Conservation (phyloP, 2,329 filamentous ascomycete species). For the Sporothrix globosa region DNA sequence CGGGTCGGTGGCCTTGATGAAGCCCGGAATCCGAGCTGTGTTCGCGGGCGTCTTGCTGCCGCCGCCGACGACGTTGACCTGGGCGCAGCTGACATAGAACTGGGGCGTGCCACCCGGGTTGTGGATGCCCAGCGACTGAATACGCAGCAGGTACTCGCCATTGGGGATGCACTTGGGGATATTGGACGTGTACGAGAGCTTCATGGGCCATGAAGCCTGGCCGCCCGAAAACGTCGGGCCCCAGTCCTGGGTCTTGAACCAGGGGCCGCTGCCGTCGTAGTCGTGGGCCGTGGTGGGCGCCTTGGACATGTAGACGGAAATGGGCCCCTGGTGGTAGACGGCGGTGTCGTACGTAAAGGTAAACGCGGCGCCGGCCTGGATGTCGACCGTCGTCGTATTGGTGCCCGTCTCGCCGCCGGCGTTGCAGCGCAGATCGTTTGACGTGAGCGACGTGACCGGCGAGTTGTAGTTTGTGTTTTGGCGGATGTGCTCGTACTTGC, state of each 20-base stretch:
- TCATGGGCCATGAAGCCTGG: constrained; percentile 44
- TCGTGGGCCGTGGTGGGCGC: constrained; percentile 44
- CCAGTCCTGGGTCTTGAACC: constrained; percentile 50
- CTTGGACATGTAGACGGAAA: constrained; percentile 50
- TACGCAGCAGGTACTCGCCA: constrained; percentile 63
- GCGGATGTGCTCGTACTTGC: constrained; percentile 48
- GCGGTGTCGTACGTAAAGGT: constrained; percentile 47
- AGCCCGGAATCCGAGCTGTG: constrained; percentile 47
- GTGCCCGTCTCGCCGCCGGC: constrained; percentile 44
- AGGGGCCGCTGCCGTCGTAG: constrained; percentile 48
- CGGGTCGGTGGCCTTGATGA: constrained; percentile 42
- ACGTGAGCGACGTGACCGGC: constrained; percentile 49
- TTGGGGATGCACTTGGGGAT: constrained; percentile 58
- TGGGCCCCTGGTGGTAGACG: constrained; percentile 51
- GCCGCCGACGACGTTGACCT: constrained; percentile 52
- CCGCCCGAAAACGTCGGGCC: constrained; percentile 43
- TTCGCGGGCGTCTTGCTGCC: constrained; percentile 42
- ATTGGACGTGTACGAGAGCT: constrained; percentile 44
- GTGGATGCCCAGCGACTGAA: constrained; percentile 65
- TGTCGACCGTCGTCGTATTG: constrained; percentile 43
- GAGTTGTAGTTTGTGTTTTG: constrained; percentile 55
- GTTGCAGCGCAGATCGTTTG: constrained; percentile 50
- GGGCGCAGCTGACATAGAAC: constrained; percentile 55
- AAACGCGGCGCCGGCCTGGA: constrained; percentile 47
- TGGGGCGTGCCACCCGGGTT: constrained; percentile 52